Evolutionary conservation across 2,329 filamentous ascomycete genomes (phyloP), one percentile per base, ranked within the genome.

Genomic region (Fusarium citri): DNA sequence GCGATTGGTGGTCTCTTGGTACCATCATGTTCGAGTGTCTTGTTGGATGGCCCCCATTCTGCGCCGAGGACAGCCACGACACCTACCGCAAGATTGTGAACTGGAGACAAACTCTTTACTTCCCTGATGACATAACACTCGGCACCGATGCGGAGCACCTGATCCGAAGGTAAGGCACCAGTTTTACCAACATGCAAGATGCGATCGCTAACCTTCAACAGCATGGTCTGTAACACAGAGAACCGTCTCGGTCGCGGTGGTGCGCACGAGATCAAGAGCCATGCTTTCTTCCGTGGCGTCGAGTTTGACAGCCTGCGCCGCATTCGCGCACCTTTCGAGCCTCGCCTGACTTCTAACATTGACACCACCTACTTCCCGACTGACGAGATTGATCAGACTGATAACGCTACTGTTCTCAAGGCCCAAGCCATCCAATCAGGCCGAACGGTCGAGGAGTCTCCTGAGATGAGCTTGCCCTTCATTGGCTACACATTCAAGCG

Each of bases 11-110:
- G 96, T 97, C 93, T 23, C 88, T 99, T 51, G 96, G 96, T 55
- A 98, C 96, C 46, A 99, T 99, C 83, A 98, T 99, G 96, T 99
- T 98, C 76, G 96, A 99, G 82, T 99, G 96, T 81, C 86, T 99
- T 73, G 94, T 99, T 66, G 96, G 96, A 76, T 99, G 96, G 96
- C 96, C 96, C 58, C 96, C 96, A 30, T 99, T 99, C 88, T 99
- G 96, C 80, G 95, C 96, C 22, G 96, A 99, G 80, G 95, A 98
- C 79, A 93, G 94, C 65, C 95, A 97, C 78, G 96, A 98, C 80
- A 98, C 96, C 2, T 99, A 99, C 83, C 92, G 95, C 73, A 99
- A 99, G 87, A 99, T 99, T 80, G 94, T 99, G 76, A 97, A 98
- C 83, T 99, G 96, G 96, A 91, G 93, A 59, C 92, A 97, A 77